Base-by-base conservation (phyloP, 2,329 filamentous ascomycete species). In the Cadophora malorum region DNA sequence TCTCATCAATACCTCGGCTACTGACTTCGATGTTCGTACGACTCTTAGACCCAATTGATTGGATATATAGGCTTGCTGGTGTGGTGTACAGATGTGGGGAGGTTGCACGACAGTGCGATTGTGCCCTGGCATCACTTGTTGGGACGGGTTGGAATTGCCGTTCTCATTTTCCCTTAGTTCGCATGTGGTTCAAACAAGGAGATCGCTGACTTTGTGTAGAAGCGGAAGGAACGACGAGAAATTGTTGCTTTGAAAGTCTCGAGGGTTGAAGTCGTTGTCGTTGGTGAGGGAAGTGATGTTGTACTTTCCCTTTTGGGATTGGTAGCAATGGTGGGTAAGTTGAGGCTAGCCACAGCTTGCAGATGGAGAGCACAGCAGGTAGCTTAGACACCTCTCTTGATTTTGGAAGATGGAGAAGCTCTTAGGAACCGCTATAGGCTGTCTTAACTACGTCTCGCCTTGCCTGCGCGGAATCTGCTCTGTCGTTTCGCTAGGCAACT, bases 171-270 rank as follows among this genome's bases (percentile, higher is more conserved):
- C 35, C 19, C 56, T 23, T 0, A 28, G n/a, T 14, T 58, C 33
- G 21, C n/a, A 28, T 59, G 21, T 16, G 19, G 4, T 59, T 59
- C n/a, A n/a, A 25, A 23, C 8, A 41, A 28, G 25, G 56, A 28
- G 21, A 45, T 59, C 56, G 56, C 56, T 21, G 35, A 59, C 21
- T 59, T 25, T 59, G 33, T 59, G 56, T 45, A 59, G 19, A 41
- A 6, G 33, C 55, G n/a, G 31, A 23, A 25, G 10, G 55, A 41
- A n/a, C 33, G 10, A 23, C 25, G 23, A 12, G 33, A 28, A 28
- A 38, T 3, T 9, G n/a, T 38, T 23, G 12, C 16, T 38, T 9
- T 14, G 12, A 5, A 45, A 49, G n/a, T 21, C 4, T 28, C 16
- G 35, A 59, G 2, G 28, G 25, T 59, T 28, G 35, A 19, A 45